Conservation (phyloP, 768 basidiomycete species). For the Lactarius quietus region DNA sequence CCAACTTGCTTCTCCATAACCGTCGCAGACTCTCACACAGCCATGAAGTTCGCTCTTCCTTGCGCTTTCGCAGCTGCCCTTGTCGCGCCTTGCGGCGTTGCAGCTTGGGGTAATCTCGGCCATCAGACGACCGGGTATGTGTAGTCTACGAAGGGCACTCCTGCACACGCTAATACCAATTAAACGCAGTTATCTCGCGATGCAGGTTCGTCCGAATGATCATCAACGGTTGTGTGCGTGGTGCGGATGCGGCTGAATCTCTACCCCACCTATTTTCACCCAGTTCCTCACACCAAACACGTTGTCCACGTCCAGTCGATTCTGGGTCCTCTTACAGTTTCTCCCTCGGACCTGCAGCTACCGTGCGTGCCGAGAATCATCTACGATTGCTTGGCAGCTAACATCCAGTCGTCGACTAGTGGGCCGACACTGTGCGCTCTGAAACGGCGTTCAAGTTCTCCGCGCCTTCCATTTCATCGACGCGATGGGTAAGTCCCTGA, state of each 20-base stretch:
- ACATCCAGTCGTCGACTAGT: slow-evolving; percentile 33
- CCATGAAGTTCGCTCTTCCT: slow-evolving; percentile 13
- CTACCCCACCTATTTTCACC: background rate
- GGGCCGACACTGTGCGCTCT: slow-evolving; percentile 50
- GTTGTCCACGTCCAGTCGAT: slow-evolving; percentile 43
- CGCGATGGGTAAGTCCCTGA: slow-evolving; percentile 34
- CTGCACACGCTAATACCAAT: background rate
- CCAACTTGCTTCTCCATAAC: background rate
- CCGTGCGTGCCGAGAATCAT: slow-evolving; percentile 33
- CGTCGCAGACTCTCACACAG: background rate
- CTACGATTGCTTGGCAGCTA: background rate
- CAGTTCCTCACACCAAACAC: slow-evolving; percentile 51
- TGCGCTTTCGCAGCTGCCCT: slow-evolving; percentile 6
- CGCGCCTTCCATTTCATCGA: slow-evolving; percentile 46
- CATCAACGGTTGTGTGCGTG: background rate
- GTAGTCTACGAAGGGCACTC: background rate
- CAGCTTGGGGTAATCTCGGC: slow-evolving; percentile 31
- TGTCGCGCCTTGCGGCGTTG: slow-evolving; percentile 1
- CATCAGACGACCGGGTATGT: slow-evolving; percentile 31
- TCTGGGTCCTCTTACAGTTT: slow-evolving; percentile 42
- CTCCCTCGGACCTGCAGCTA: slow-evolving; percentile 48
- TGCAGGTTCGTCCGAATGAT: slow-evolving; percentile 13
- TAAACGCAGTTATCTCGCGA: slow-evolving; percentile 14
- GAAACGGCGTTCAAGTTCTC: slow-evolving; percentile 33
- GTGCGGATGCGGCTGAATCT: background rate